Base-by-base conservation (phyloP, 495 filamentous ascomycete genomes). In the Haplographium delicatum region DNA sequence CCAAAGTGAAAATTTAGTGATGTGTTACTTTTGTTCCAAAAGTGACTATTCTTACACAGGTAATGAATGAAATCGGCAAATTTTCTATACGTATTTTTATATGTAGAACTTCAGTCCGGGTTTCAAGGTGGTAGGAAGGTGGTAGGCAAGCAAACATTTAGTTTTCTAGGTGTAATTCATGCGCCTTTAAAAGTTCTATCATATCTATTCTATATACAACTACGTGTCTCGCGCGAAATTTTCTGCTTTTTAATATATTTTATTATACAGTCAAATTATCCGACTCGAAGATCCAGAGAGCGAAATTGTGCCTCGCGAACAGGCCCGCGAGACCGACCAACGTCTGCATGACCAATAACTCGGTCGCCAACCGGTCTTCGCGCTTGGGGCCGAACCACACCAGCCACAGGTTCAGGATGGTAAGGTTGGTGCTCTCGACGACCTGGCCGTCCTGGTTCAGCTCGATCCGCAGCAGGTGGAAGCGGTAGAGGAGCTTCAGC, bases 311-410 rank as follows among this genome's bases (percentile, higher is more conserved):
- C 59, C 93, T 73, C 22, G 90, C 78, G 61, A 94, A 85, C 44
- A 98, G 69, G 19, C 91, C 93, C 30, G 87, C 60, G n/a, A 95
- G 57, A 4, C 91, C 91, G 46, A 83, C 76, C 1, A 76, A 61
- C 15, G 71, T 68, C 73, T 98, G 93, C 68, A 96, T 73, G 22
- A 58, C 69, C 35, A 89, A 72, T 47, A 98, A 74, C 60, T 86
- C 87, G 55, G 80, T 70, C 9, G 88, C 87, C 13, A 97, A 72
- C 30, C 79, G 73, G 65, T 96, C 86, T 63, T 98, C 93, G 45
- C 83, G 78, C 81, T 91, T 82, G 0, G 94, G 93, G 1, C 93
- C 93, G 68, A 88, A 83, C 89, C 89, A 95, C 22, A 97, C 88
- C 41, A 98, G 68, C 93, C 91, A 98, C 35, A 98, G 75, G 61